These are phyloP conservation scores for Euclidium syriacum DNA, from an alignment of 345 rosid species.

Conservation along the genomic window DNA sequence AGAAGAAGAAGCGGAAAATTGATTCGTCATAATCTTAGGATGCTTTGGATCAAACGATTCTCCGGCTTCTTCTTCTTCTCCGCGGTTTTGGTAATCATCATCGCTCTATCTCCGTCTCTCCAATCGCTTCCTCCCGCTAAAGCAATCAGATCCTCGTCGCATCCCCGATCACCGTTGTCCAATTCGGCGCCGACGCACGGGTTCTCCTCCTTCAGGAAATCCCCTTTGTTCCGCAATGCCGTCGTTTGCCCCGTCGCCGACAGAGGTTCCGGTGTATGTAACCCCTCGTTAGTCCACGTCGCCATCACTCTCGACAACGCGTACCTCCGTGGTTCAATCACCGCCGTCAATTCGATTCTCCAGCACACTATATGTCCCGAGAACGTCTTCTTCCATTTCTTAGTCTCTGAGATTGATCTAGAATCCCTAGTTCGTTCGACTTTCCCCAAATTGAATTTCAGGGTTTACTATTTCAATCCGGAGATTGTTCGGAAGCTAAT, in stretches of 20 bases:
- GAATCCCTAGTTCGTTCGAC: constrained; percentile 63
- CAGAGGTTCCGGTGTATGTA: constrained; percentile 41
- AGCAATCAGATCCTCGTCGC: constrained; percentile 64
- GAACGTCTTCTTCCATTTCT: constrained; percentile 67
- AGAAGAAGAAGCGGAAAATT: constrained; percentile 25
- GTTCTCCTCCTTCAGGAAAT: constrained; percentile 50
- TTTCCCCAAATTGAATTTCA: constrained; percentile 74
- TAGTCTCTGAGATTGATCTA: constrained; percentile 54
- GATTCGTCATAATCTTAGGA: constrained; percentile 33
- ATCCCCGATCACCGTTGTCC: constrained; percentile 30
- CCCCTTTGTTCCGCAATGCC: constrained; percentile 59
- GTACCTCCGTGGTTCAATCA: constrained; percentile 74
- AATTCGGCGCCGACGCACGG: too few species aligned
- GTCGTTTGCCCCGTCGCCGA: constrained; percentile 48
- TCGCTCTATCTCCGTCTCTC: constrained; percentile 62
- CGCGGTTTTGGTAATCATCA: constrained; percentile 48
- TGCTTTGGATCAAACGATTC: constrained; percentile 59
- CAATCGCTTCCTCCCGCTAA: constrained; percentile 77
- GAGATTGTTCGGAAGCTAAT: constrained; percentile 59
- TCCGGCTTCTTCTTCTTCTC: constrained; percentile 63
- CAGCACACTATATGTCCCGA: constrained; percentile 65
- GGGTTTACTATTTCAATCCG: constrained; percentile 66
- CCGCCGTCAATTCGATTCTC: constrained; percentile 71
- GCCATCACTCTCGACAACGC: constrained; percentile 72
- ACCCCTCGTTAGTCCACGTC: constrained; percentile 64